Conservation (phyloP, 495 filamentous ascomycete species). For the Gamarada debralockiae region DNA sequence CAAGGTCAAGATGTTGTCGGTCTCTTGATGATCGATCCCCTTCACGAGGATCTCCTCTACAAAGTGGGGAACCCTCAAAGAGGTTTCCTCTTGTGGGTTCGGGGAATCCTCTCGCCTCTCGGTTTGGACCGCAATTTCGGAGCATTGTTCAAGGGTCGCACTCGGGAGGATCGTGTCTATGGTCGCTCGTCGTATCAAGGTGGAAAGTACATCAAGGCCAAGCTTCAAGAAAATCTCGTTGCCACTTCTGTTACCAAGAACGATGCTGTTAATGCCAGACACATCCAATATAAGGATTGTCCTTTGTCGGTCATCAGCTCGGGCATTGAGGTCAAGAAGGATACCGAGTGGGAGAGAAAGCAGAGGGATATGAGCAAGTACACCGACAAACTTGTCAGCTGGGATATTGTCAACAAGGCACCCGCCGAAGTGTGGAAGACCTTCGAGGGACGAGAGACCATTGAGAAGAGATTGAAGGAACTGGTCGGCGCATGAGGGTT, state of each 20-base stretch:
- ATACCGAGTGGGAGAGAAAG: constrained; percentile 68
- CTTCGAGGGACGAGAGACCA: constrained; percentile 57
- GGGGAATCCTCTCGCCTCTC: constrained; percentile 78
- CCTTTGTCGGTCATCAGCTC: constrained; percentile 82
- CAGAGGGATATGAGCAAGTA: constrained; percentile 80
- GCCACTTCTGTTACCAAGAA: constrained; percentile 76
- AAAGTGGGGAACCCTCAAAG: constrained; percentile 59
- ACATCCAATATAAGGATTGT: constrained; percentile 69
- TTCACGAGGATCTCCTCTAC: constrained; percentile 80
- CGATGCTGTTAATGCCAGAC: constrained; percentile 70
- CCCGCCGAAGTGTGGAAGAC: constrained; percentile 85
- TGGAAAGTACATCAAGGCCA: constrained; percentile 79
- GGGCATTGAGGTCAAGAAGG: constrained; percentile 49
- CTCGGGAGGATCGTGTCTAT: constrained; percentile 77
- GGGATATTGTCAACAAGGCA: constrained; percentile 83
- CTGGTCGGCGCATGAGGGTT: constrained; percentile 11
- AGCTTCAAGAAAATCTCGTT: constrained; percentile 89
- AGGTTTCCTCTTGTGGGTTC: constrained; percentile 82
- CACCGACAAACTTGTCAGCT: constrained; percentile 70
- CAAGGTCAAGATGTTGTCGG: constrained; percentile 68
- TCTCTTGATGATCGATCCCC: constrained; percentile 78
- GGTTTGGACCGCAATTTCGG: constrained; percentile 76
- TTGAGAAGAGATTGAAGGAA: constrained; percentile 62
- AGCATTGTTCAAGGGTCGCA: constrained; percentile 74
- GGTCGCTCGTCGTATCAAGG: constrained; percentile 73